Base-by-base conservation (phyloP, 2,329 filamentous ascomycete species). In the Sporothrix protearum region DNA sequence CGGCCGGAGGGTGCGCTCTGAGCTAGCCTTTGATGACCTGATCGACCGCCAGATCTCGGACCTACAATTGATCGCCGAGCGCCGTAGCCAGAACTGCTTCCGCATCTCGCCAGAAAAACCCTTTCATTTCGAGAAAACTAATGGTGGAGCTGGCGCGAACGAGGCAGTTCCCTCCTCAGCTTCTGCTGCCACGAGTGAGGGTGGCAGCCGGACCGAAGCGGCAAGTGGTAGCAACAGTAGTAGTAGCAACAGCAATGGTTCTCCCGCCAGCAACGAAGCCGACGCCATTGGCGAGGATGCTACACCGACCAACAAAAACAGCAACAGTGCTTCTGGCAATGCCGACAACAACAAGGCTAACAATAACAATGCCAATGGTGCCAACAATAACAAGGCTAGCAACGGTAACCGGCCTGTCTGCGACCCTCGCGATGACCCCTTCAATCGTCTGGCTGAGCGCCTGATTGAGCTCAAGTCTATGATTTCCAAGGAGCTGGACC, bases 21-120 rank as follows among this genome's bases (percentile, higher is more conserved):
- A 83, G 72, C 77, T 85, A 14, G 76, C 73, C 28, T 76, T 82
- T 68, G 78, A 78, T 4, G 71, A 74, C 14, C 74, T 78, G n/a
- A 70, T 82, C 22, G 76, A 78, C 19, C 73, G 70, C 28, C 78
- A 81, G 73, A 76, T 80, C 12, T 22, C 68, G 12, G 78, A 80
- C 55, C 76, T 82, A 74, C 73, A 77, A 45, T 12, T 69, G 0
- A 73, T 79, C 4, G 76, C 78, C 3, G 74, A 75, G 59, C 67
- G 63, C 30, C 76, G 80, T 16, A 72, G 67, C 47, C 22, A 63
- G 33, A 51, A 42, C 42, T 57, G 28, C 5, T 70, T 59, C 53
- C 53, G 39, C 67, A 14, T 55, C 10, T 53, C 67, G 7, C 45
- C 36, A 2, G 36, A 59, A 33, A n/a, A 69, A 22, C 28, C 51